These are phyloP conservation scores for Wickerhamiella sorbophila DNA, from an alignment of 805 yeast species.

Conservation along the genomic window DNA sequence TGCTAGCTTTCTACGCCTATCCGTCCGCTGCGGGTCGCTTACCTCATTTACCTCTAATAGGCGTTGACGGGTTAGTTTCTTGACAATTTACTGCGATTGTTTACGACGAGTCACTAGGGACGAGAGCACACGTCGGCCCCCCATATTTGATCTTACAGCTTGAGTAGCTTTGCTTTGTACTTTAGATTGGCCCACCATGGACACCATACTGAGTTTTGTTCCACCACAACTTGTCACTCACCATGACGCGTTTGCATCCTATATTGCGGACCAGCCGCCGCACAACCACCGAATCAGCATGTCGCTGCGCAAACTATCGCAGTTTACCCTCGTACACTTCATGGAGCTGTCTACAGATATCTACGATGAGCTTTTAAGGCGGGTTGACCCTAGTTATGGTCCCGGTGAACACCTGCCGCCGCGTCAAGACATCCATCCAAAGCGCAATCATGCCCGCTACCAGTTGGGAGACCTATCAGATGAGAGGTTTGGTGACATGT, in stretches of 20 bases:
- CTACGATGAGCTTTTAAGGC: constrained; percentile 75
- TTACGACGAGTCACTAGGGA: too few species aligned
- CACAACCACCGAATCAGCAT: constrained; percentile 8
- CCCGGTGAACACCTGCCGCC: constrained; percentile 46
- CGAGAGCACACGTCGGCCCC: too few species aligned
- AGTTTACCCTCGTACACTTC: constrained; percentile 47
- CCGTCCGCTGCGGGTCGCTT: too few species aligned
- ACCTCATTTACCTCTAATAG: too few species aligned
- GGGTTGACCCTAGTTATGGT: constrained; percentile 36
- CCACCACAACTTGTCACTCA: constrained; percentile 6
- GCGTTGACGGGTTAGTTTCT: too few species aligned
- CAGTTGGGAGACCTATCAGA: constrained; percentile 76
- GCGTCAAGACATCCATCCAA: constrained; percentile 66
- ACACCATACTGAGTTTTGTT: not conserved
- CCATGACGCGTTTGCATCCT: constrained; percentile 4
- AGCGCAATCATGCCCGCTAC: constrained; percentile 89
- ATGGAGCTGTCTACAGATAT: constrained; percentile 88
- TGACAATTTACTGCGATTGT: too few species aligned
- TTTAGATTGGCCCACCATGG: too few species aligned
- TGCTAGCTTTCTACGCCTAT: too few species aligned
- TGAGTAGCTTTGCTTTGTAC: too few species aligned
- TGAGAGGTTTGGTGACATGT: constrained; percentile 74
- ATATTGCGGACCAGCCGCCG: constrained; percentile 5
- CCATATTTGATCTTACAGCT: too few species aligned
- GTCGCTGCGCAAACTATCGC: constrained; percentile 52